Percentiles rank a stretch among this genome's conserved stretches.
Conservation (phyloP, 2,329 filamentous ascomycete genomes). For the Fusarium chuoi region DNA sequence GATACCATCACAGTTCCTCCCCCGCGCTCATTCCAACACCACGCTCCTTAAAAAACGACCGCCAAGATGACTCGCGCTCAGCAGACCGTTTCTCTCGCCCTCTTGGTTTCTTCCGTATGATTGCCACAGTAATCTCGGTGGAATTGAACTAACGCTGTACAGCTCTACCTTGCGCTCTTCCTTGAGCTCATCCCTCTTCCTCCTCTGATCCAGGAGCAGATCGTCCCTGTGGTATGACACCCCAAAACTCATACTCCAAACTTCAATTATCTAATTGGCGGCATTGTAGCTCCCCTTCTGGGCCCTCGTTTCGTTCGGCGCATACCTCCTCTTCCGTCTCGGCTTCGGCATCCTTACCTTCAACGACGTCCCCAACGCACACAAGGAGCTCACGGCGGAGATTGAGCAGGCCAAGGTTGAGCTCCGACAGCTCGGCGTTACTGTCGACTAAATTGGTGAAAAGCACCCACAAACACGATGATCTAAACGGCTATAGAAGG, state of each 20-base stretch:
- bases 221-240: slow-evolving; percentile 80
- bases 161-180: slow-evolving; percentile 92
- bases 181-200: slow-evolving; percentile 86
- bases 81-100: slow-evolving; percentile 88
- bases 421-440: slow-evolving; percentile 77
- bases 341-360: slow-evolving; percentile 95
- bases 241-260: background rate
- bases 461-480: background rate
- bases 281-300: slow-evolving; percentile 84
- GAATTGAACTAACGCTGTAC: slow-evolving; percentile 32
- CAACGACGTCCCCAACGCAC: slow-evolving; percentile 92
- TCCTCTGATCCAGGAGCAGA: slow-evolving; percentile 78
- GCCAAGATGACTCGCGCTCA: slow-evolving; percentile 89
- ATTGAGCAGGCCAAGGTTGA: slow-evolving; percentile 82
- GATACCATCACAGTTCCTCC: slow-evolving; percentile 21
- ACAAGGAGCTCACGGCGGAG: slow-evolving; percentile 88
- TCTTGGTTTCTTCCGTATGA: slow-evolving; percentile 87
- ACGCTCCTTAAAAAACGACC: slow-evolving; percentile 17
- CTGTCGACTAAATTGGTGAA: slow-evolving; percentile 70
- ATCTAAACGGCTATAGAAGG: slow-evolving; percentile 38
- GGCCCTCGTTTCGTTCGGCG: slow-evolving; percentile 89
- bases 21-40: background rate
- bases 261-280: background rate
- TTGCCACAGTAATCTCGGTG: fast-evolving
- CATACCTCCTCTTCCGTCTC: slow-evolving; percentile 90